These are phyloP conservation scores for Nakazawaea molendinolei DNA, from an alignment of 805 yeast genomes.

Conservation along the genomic window DNA sequence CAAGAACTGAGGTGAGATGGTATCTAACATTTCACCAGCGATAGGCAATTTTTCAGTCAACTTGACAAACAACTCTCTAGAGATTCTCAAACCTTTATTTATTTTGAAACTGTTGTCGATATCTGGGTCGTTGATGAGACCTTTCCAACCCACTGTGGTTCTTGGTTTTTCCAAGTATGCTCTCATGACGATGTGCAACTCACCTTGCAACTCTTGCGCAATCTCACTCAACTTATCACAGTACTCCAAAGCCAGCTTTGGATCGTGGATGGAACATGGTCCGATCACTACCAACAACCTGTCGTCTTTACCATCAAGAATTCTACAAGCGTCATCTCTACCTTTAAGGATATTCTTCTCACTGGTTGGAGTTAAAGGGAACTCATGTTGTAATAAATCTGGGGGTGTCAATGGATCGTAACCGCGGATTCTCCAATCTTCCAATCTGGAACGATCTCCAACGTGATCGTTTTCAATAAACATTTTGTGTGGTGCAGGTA, in stretches of 20 bases:
- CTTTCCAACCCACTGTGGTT: conserved; percentile 99
- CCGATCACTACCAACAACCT: conserved; percentile 86
- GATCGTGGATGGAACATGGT: conserved; percentile 96
- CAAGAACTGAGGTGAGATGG: conserved; percentile 93
- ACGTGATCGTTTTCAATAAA: conserved; percentile 77
- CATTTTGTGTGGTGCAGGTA: conserved; percentile 39
- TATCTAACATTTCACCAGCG: conserved; percentile 96
- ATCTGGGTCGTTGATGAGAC: conserved; percentile 95
- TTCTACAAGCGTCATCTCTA: conserved; percentile 65
- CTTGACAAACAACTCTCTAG: conserved; percentile 80
- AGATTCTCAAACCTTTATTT: conserved; percentile 86
- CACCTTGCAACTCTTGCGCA: conserved; percentile 59
- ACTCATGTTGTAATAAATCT: conserved; percentile 81
- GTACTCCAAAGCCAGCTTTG: conserved; percentile 86
- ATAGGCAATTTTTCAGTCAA: conserved; percentile 83
- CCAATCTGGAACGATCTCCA: conserved; percentile 76
- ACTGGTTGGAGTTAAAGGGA: conserved; percentile 56
- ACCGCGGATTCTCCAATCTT: conserved; percentile 77
- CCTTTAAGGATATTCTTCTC: conserved; percentile 64
- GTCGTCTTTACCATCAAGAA: conserved; percentile 79
- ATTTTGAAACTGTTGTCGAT: conserved; percentile 88
- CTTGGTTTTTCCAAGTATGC: conserved; percentile 98
- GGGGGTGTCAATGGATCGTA: conserved; percentile 97
- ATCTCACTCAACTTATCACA: conserved; percentile 56
- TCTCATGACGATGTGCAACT: conserved; percentile 87